Percentiles rank a stretch among this genome's conserved stretches.
phyloP scores from a whole-genome alignment of 352 stramenopile species.

The Globisporangium rhizosaccharum region DNA sequence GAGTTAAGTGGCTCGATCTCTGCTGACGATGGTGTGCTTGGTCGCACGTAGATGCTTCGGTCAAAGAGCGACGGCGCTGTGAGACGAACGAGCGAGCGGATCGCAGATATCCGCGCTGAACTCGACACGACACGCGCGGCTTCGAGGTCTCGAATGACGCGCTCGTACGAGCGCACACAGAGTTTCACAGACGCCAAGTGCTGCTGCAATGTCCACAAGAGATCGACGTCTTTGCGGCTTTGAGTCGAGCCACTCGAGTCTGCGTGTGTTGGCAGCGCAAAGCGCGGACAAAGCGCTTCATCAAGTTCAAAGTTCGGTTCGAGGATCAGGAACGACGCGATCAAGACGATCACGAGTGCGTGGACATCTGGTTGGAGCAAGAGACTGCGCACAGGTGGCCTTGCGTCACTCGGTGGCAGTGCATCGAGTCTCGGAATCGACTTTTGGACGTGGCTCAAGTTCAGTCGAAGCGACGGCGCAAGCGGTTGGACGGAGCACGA shows the following conservation, averaged over 20 bases:
- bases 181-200: constrained; percentile 19
- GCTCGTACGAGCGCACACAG: constrained; percentile 21
- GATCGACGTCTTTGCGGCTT: constrained; percentile 9
- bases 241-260: not conserved
- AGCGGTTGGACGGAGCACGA: not conserved
- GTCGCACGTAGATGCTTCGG: constrained; percentile 24
- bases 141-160: constrained; percentile 27
- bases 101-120: constrained; percentile 19
- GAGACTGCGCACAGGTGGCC: not conserved
- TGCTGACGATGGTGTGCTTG: not conserved
- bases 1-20: not conserved
- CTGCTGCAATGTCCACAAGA: constrained; percentile 44
- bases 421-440: constrained; percentile 3
- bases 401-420: not conserved
- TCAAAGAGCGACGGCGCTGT: constrained; percentile 38
- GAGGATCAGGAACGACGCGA: constrained; percentile 25
- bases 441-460: constrained; percentile 3
- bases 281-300: constrained; percentile 26
- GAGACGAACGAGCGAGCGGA: constrained; percentile 30
- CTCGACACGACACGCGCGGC: constrained; percentile 21
- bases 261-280: constrained; percentile 18
- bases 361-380: constrained; percentile 17
- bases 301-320: constrained; percentile 35
- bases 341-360: constrained; percentile 22
- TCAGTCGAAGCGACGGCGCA: constrained; percentile 1